Conservation (phyloP, 768 basidiomycete species). For the Gelatoporia subvermispora region DNA sequence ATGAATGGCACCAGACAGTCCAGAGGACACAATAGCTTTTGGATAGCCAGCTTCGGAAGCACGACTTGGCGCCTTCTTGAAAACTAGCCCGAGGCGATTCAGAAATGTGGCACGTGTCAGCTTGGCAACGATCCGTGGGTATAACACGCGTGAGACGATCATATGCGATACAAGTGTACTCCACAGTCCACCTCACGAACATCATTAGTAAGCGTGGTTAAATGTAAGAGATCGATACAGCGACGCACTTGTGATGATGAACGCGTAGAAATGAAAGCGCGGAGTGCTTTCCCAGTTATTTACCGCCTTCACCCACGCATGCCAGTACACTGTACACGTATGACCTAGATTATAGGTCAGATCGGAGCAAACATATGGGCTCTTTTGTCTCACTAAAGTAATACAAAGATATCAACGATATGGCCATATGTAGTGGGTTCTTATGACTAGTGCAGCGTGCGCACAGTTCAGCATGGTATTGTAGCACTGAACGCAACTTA, state of each 20-base stretch:
- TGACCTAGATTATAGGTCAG: background rate
- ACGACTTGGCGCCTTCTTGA: too few species aligned
- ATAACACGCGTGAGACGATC: conserved; percentile 60
- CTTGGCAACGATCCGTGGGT: conserved; percentile 63
- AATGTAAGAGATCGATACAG: background rate
- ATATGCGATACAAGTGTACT: conserved; percentile 76
- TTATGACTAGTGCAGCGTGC: conserved; percentile 47
- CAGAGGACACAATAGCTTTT: too few species aligned
- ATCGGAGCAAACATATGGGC: background rate
- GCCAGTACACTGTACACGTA: background rate
- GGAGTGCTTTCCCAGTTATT: conserved; percentile 58
- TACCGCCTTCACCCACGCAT: background rate
- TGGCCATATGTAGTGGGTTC: conserved; percentile 60
- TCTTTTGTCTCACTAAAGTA: conserved; percentile 61
- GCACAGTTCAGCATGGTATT: background rate
- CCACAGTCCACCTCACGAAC: conserved; percentile 64
- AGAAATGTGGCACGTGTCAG: conserved; percentile 22
- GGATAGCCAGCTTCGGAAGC: too few species aligned
- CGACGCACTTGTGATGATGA: conserved; percentile 65
- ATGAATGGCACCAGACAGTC: too few species aligned
- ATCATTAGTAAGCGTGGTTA: background rate
- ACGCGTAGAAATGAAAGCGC: conserved; percentile 76
- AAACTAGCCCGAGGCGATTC: too few species aligned
- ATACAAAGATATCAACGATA: conserved; percentile 77
- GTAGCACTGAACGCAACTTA: background rate